Evolutionary conservation across 73 alveolate genomes (phyloP).

Genomic region (Paramecium pentaurelia): DNA sequence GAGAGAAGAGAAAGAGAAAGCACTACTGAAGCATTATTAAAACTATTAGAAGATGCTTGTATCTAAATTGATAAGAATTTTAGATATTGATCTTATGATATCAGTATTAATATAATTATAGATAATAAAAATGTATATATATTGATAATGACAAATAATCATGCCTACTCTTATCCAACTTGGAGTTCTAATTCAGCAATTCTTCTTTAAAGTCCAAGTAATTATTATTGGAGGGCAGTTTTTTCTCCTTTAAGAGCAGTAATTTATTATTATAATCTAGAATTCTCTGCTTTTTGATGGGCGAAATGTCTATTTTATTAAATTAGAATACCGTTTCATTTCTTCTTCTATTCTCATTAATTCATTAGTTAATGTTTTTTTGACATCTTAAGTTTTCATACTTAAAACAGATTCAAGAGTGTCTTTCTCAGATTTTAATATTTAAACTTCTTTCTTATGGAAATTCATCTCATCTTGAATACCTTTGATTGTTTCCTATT

Average conservation of each 20-base stretch:
- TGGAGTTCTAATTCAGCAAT: constrained; percentile 84
- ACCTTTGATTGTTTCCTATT: constrained; percentile 82
- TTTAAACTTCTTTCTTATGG: constrained; percentile 91
- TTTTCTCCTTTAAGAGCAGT: constrained; percentile 86
- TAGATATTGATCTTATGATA: not conserved
- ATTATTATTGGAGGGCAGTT: constrained; percentile 81
- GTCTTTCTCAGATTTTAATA: constrained; percentile 90
- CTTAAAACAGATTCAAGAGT: constrained; percentile 90
- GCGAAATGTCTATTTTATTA: constrained; percentile 64
- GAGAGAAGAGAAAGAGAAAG: constrained; percentile 38
- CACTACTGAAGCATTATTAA: not conserved
- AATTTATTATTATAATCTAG: constrained; percentile 78
- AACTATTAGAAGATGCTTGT: constrained; percentile 13
- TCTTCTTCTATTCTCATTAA: constrained; percentile 95
- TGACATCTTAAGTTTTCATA: constrained; percentile 94
- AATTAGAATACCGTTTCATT: constrained; percentile 73
- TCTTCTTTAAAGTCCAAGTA: constrained; percentile 84
- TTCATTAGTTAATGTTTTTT: constrained; percentile 73
- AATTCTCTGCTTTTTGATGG: constrained; percentile 83
- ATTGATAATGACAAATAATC: not conserved
- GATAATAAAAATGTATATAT: not conserved
- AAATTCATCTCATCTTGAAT: constrained; percentile 91
- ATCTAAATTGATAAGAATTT: constrained; percentile 19
- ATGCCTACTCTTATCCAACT: constrained; percentile 76
- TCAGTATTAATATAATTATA: not conserved